phyloP scores from a whole-genome alignment of 306 rosid genomes.

The Lotus japonicus region DNA sequence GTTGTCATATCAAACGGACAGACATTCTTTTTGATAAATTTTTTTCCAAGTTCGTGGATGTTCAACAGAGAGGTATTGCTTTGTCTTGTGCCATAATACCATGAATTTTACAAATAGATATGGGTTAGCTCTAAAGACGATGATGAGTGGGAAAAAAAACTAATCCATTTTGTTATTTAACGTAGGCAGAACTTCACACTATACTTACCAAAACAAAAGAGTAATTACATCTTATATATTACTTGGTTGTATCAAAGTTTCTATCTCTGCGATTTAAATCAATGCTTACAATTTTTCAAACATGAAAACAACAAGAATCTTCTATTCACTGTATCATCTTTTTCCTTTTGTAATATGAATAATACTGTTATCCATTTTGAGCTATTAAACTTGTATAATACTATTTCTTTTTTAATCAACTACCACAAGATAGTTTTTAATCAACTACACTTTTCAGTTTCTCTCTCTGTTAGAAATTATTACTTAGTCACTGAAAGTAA shows the following conservation, averaged over 20 bases:
- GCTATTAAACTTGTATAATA: no score
- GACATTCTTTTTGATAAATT: slow-evolving; percentile 94
- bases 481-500: no score
- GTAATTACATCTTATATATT: not conserved
- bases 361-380: no score
- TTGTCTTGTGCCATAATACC: not conserved
- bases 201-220: not conserved
- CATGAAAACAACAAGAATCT: not conserved
- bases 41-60: slow-evolving; percentile 69
- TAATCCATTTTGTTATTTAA: not conserved
- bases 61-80: slow-evolving; percentile 73
- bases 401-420: no score
- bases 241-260: not conserved
- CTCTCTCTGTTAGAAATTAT: no score
- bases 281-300: not conserved
- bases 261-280: not conserved
- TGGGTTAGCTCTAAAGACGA: not conserved
- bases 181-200: not conserved
- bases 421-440: no score
- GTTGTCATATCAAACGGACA: slow-evolving; percentile 89
- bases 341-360: not conserved
- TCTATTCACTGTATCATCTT: not conserved
- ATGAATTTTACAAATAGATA: not conserved
- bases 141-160: not conserved
- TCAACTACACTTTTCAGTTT: no score